A percentile compares a stretch with the other conserved stretches of the same genome.
These are phyloP conservation scores for Biscogniauxia sp. DNA, from an alignment of 2,329 filamentous ascomycete species.

Conservation along the genomic window DNA sequence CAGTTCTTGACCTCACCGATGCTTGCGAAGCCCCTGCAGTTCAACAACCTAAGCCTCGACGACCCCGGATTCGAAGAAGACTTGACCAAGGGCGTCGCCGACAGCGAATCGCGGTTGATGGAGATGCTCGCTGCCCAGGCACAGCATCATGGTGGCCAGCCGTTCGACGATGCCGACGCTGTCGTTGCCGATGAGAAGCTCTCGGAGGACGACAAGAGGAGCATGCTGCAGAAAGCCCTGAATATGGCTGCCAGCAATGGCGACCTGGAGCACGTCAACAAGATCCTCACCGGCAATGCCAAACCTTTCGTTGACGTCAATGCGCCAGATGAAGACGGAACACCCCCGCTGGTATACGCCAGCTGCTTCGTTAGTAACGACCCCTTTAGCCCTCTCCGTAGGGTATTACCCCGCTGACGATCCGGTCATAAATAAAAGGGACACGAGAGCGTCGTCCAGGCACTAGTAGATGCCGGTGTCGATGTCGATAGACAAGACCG, in stretches of 20 bases:
- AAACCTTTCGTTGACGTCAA: conserved; percentile 80
- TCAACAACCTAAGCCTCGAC: conserved; percentile 77
- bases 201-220: conserved; percentile 71
- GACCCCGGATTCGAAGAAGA: conserved; percentile 73
- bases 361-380: conserved; percentile 79
- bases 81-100: conserved; percentile 54
- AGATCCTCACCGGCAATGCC: conserved; percentile 71
- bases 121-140: conserved; percentile 95
- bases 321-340: conserved; percentile 87
- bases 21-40: conserved; percentile 77
- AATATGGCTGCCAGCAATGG: conserved; percentile 97
- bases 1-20: conserved; percentile 90
- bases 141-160: conserved; percentile 72
- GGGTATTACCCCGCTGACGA: conserved; percentile 1
- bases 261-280: conserved; percentile 76
- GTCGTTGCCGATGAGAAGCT: conserved; percentile 73
- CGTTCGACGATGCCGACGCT: conserved; percentile 75
- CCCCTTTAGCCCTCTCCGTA: conserved; percentile 6
- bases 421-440: conserved; percentile 50
- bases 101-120: conserved; percentile 85
- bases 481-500: conserved; percentile 91
- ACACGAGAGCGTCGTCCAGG: conserved; percentile 83
- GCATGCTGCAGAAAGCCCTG: conserved; percentile 79
- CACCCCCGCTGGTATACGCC: conserved; percentile 93
- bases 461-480: conserved; percentile 80